Evolutionary conservation across 2,329 filamentous ascomycete species (phyloP), one percentile per base, ranked within the genome.

Genomic region (Myriosclerotinia curreyana): DNA sequence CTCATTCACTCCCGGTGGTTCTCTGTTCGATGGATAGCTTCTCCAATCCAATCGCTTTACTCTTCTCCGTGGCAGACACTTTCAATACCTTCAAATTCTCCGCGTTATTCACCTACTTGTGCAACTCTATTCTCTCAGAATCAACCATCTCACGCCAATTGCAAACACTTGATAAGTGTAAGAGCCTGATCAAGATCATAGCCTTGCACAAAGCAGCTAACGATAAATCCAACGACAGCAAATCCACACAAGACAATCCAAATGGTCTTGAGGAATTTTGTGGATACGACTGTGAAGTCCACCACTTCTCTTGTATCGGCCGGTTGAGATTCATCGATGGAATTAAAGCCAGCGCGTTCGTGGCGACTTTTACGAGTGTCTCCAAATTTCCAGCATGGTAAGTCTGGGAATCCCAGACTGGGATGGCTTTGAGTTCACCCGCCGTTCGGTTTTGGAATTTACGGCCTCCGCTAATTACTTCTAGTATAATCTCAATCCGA

Each of bases 211-310:
- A 80, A 78, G 15, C 80, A 66, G 66, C 78, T 83, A n/a, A 76
- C 67, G 34, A 82, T 28, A 31, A 83, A 69, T 69, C 77, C 81
- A 3, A 81, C 70, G 0, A 73, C 80, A 3, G 78, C 77, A 22
- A 86, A 74, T 0, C 73, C 82, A 58, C 79, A 79, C 73, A 83
- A 79, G 36, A 83, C 79, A 31, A 80, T 78, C 80, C 81, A 85
- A 22, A 86, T 79, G 40, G 80, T 79, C 65, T 77, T 78, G 65
- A 86, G 69, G 40, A 79, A 80, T 66, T 82, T 78, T 1, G 81
- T 80, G 67, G 85, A 86, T 11, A 79, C 79, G 2, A 25, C 22
- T 12, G 15, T 48, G 12, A 56, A 46, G 20, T 36, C 28, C 14
- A 55, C 7, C 11, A 25, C 40, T 44, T 55, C 50, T 3, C 11